Base-by-base conservation (phyloP, 371 early-diverging fungal species). In the Saksenaea oblongispora region DNA sequence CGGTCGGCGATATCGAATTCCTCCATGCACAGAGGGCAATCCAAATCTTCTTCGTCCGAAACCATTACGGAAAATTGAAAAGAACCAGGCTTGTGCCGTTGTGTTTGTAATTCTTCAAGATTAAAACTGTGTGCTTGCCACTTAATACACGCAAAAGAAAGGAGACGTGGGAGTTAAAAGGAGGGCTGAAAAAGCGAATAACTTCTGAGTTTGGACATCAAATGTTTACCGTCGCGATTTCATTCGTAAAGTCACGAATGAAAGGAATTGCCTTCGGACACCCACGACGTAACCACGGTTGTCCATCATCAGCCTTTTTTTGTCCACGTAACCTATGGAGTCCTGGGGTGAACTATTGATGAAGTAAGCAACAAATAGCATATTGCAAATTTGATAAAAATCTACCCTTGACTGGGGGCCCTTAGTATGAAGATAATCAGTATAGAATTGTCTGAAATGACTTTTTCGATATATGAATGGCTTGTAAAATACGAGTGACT, bases 11-110 rank as follows among this genome's bases (percentile, higher is more conserved):
- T 74, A 69, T 93, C 94, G 68, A 94, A 87, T 76, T 94, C 93
- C 71, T 94, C 94, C 90, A 93, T 87, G 71, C 94, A 94, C 11
- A 94, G 83, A 37, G 94, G 94, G 67, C 94, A 94, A 62, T 90
- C 89, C 77, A 87, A 73, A 76, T 92, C 91, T 62, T 91, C 93
- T 24, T 85, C 84, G 68, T 89, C 90, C 31, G 86, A 86, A 63
- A 66, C 58, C 66, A 66, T 70, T 31, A 47, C 1, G 51, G 51
- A 11, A 24, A 47, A 22, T 47, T 47, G 51, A 47, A 41, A 41
- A 31, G 24, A 47, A 22, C 51, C 24, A 47, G 3, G 22, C 51
- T 47, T 47, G 17, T 22, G 17, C 51, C 51, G 51, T 47, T 47
- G 22, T 47, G 51, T 47, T 47, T 47, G 22, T 22, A 47, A 47